These are phyloP conservation scores for Amanita pallidorosea DNA, from an alignment of 768 basidiomycete genomes.

Conservation along the genomic window DNA sequence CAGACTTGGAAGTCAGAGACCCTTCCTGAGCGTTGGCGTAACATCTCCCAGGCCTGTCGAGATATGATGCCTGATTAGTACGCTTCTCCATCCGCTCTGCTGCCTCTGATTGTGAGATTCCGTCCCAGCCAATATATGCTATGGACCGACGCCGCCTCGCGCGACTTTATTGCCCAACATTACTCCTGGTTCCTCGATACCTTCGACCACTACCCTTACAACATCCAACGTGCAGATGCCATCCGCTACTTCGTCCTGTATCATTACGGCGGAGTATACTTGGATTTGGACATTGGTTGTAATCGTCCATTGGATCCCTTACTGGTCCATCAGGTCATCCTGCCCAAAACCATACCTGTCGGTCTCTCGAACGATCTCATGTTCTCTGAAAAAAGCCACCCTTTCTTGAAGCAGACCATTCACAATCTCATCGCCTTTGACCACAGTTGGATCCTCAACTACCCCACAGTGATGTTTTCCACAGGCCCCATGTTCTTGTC, in stretches of 20 bases:
- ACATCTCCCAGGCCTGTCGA: constrained; percentile 73
- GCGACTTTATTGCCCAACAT: constrained; percentile 78
- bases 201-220: constrained; percentile 85
- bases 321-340: constrained; percentile 75
- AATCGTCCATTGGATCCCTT: constrained; percentile 78
- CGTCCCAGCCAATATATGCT: constrained; percentile 79
- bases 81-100: constrained; percentile 21
- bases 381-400: constrained; percentile 75
- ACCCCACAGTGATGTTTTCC: constrained; percentile 99
- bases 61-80: constrained; percentile 96
- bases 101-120: constrained; percentile 9
- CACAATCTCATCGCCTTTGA: constrained; percentile 88
- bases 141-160: constrained; percentile 90
- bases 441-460: constrained; percentile 90
- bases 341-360: constrained; percentile 93
- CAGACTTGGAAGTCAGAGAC: constrained; percentile 97
- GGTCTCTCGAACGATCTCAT: constrained; percentile 98
- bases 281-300: constrained; percentile 97
- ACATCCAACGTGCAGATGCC: constrained; percentile 91
- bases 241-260: constrained; percentile 98
- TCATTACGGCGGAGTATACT: constrained; percentile 89
- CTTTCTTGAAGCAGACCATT: constrained; percentile 88
- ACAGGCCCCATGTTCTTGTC: constrained; percentile 99
- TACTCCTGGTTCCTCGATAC: constrained; percentile 93
- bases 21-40: constrained; percentile 73